Base-by-base conservation (phyloP, 176 grass and related monocot genomes). In the Alloteropsis semialata region DNA sequence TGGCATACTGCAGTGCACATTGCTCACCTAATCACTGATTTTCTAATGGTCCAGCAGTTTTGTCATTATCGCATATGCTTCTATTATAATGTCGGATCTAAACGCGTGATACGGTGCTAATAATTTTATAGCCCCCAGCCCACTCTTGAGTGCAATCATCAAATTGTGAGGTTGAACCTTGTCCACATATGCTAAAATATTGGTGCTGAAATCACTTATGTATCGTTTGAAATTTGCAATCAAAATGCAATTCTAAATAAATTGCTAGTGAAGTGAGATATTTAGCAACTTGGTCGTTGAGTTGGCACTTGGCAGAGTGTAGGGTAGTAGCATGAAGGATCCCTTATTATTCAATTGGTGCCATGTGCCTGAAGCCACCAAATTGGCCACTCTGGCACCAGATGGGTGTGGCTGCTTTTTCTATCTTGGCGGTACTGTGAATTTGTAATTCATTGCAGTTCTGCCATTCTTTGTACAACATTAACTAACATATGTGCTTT, bases 21-120 rank as follows among this genome's bases (percentile, higher is more conserved):
- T 17, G 78, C 65, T 72, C 44, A 77, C 62, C 68, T 80, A 59
- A 46, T 79, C 3, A 16, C 48, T 4, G 34, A 64, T 85, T 82
- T 76, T 72, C 62, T 65, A 38, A 30, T 39, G 71, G 61, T 49
- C 43, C 65, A 22, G 72, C 78, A 77, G 44, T 89, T 85, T 89
- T 77, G 72, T 89, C 88, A 77, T 63, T 65, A 72, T 82, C 29
- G 8, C 33, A 24, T 18, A 28, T 8, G 5, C 78, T 46, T 65
- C 15, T 85, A 71, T 63, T 82, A 53, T 85, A 86, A 64, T 86
- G 62, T 17, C 60, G 15, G 55, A 76, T 82, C 54, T 85, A 18
- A 48, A 50, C 22, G 44, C 18, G 38, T 54, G 71, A 85, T 71
- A 28, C 68, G 36, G 24, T 32, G 4, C 36, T 0, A 9, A 33